These are phyloP conservation scores for Ogataea pilisensis DNA, from an alignment of 805 yeast species.

Conservation along the genomic window DNA sequence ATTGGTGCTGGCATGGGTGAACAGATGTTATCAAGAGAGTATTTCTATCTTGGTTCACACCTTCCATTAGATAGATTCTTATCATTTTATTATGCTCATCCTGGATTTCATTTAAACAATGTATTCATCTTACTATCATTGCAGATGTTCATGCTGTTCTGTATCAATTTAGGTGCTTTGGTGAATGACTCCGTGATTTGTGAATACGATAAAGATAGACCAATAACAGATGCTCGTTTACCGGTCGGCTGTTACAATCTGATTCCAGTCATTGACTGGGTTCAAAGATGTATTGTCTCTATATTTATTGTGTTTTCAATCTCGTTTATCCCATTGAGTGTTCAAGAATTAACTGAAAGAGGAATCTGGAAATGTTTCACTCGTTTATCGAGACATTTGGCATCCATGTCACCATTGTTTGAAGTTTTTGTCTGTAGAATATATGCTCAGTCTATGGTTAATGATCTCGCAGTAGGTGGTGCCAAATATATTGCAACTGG, in stretches of 20 bases:
- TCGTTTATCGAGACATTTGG: slow-evolving; percentile 69
- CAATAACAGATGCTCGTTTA: slow-evolving; percentile 64
- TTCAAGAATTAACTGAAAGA: slow-evolving; percentile 85
- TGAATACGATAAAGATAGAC: slow-evolving; percentile 56
- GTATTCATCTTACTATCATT: slow-evolving; percentile 81
- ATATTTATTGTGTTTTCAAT: slow-evolving; percentile 91
- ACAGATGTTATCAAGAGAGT: slow-evolving; percentile 81
- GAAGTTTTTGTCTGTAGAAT: slow-evolving; percentile 95
- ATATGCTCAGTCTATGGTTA: slow-evolving; percentile 71
- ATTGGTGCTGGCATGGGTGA: slow-evolving; percentile 95
- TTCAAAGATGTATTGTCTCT: slow-evolving; percentile 79
- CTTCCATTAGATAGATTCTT: slow-evolving; percentile 77
- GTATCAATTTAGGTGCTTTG: slow-evolving; percentile 76
- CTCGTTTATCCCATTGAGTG: slow-evolving; percentile 79
- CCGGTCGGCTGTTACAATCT: slow-evolving; percentile 87
- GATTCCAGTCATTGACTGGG: slow-evolving; percentile 87
- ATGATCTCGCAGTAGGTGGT: slow-evolving; percentile 83
- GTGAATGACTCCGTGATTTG: slow-evolving; percentile 70
- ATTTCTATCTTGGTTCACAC: slow-evolving; percentile 76
- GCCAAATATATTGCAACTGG: slow-evolving; percentile 87
- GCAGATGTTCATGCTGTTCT: slow-evolving; percentile 78
- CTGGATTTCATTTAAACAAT: slow-evolving; percentile 86
- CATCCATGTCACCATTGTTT: slow-evolving; percentile 83
- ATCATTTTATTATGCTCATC: slow-evolving; percentile 81
- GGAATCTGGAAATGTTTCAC: slow-evolving; percentile 72